phyloP scores from a whole-genome alignment of 345 rosid genomes.

The Syzygium jambos region DNA sequence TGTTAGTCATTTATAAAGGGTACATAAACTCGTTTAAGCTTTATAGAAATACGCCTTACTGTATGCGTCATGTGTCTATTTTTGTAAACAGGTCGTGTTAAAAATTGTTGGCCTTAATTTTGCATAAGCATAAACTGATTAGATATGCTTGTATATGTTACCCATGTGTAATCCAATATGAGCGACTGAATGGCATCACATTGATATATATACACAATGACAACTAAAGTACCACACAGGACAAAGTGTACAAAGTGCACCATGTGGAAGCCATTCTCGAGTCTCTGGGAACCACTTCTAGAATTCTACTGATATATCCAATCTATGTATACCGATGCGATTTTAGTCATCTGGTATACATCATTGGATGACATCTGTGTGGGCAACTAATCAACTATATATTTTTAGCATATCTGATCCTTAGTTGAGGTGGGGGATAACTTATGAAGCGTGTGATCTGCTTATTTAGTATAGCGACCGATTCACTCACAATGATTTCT shows the following conservation, averaged over 20 bases:
- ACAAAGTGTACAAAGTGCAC: not conserved
- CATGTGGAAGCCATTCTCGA: not conserved
- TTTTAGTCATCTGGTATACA: not conserved
- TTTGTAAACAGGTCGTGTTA: too few species aligned
- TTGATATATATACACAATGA: not conserved
- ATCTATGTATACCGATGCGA: not conserved
- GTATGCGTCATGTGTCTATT: too few species aligned
- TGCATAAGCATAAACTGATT: too few species aligned
- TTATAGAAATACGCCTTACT: not conserved
- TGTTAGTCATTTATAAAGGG: not conserved
- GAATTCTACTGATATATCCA: not conserved
- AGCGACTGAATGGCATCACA: not conserved
- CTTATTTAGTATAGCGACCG: not conserved
- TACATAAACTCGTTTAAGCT: accelerated
- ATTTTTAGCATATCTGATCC: accelerated
- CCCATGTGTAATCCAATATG: too few species aligned
- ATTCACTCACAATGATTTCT: not conserved
- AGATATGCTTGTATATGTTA: too few species aligned
- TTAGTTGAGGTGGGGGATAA: not conserved
- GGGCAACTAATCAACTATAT: not conserved
- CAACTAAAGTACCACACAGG: not conserved
- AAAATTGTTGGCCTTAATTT: too few species aligned
- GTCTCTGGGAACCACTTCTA: too few species aligned
- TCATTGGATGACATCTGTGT: not conserved
- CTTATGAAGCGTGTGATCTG: not conserved